Evolutionary conservation across 345 rosid genomes (phyloP).

Genomic region (Arabis alpina): DNA sequence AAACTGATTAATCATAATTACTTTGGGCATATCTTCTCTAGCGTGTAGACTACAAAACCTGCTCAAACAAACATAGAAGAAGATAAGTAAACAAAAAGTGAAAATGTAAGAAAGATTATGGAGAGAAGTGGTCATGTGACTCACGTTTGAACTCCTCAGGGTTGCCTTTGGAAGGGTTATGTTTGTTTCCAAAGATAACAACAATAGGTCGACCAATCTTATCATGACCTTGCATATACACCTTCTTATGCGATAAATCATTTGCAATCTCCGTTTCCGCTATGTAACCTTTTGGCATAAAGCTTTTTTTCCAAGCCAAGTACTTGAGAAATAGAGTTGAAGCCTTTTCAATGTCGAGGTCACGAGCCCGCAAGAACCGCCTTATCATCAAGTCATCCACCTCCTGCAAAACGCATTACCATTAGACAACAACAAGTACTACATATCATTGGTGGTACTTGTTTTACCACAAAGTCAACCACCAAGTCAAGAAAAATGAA

Average conservation of each 20-base stretch:
- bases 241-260: conserved; percentile 68
- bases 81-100: not conserved
- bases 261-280: conserved; percentile 58
- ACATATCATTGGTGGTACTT: too few relatives aligned
- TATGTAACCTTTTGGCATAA: conserved; percentile 64
- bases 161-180: conserved; percentile 64
- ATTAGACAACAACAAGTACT: too few relatives aligned
- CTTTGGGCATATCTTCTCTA: conserved; percentile 78
- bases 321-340: conserved; percentile 69
- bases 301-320: conserved; percentile 65
- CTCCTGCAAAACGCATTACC: conserved; percentile 47
- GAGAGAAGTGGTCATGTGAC: not conserved
- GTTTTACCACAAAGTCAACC: not conserved
- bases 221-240: conserved; percentile 78
- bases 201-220: conserved; percentile 72
- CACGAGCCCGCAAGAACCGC: conserved; percentile 87
- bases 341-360: conserved; percentile 86
- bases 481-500: not conserved
- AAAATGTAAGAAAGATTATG: not conserved
- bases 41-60: conserved; percentile 64
- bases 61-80: not conserved
- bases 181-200: conserved; percentile 62
- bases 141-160: conserved; percentile 77
- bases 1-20: conserved; percentile 18
- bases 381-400: conserved; percentile 78